Conservation (phyloP, 148 eudicot species). For the Tetragonia tetragonoides region DNA sequence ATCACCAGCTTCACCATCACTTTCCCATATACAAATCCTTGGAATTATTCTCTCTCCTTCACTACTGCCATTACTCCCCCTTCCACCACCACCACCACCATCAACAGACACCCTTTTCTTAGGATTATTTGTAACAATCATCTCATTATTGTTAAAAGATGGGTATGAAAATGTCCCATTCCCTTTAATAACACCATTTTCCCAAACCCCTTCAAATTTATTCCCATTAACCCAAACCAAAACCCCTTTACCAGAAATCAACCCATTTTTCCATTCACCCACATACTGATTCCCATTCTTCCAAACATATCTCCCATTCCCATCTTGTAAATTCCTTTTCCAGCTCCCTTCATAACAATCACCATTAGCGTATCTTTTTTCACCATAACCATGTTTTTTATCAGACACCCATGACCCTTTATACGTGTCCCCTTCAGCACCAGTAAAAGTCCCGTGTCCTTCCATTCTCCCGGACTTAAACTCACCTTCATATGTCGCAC, state of each 20-base stretch:
- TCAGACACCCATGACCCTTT: conserved; percentile 61
- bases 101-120: conserved; percentile 48
- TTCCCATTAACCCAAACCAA: conserved; percentile 64
- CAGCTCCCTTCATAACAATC: conserved; percentile 71
- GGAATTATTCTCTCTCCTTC: conserved; percentile 50
- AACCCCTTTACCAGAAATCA: conserved; percentile 65
- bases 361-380: conserved; percentile 69
- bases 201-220: conserved; percentile 67
- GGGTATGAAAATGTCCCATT: conserved; percentile 54
- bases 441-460: conserved; percentile 64
- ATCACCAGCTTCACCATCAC: conserved; percentile 77
- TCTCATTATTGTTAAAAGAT: conserved; percentile 5
- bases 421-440: conserved; percentile 73
- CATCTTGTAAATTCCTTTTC: conserved; percentile 63
- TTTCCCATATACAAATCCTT: conserved; percentile 74
- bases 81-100: conserved; percentile 29
- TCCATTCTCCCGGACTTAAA: conserved; percentile 90
- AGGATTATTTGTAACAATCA: conserved; percentile 20
- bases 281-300: conserved; percentile 68
- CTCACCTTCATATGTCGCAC: conserved; percentile 83
- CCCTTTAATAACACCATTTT: conserved; percentile 58
- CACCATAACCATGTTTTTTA: conserved; percentile 65
- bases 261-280: conserved; percentile 71
- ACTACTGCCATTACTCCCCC: conserved; percentile 21
- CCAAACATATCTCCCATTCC: conserved; percentile 75